Evolutionary conservation across 805 yeast genomes (phyloP), one percentile per base, ranked within the genome.

Genomic region (Spathaspora boniae): DNA sequence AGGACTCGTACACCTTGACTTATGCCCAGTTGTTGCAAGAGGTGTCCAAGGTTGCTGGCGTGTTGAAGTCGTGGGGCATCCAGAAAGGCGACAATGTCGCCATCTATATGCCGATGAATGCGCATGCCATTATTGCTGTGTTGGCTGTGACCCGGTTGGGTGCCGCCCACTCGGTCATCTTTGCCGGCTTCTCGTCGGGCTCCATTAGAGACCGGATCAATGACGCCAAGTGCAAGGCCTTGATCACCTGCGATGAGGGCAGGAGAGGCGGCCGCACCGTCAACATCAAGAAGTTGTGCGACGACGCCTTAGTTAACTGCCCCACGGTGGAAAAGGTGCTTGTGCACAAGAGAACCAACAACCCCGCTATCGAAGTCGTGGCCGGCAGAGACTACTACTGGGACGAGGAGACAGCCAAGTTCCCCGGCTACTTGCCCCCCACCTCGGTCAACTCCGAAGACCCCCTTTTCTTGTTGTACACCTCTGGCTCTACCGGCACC

Each of bases 401-500:
- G 86, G 78, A 80, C 48, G 81, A 73, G 43, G 91, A 82, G 62
- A 56, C 75, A 36, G 67, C 65, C 41, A 82, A 81, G 58, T 78
- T 75, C 57, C 72, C 80, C 37, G 76, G 82, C 29, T 85, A 82
- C 62, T 65, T 63, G 48, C 82, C 93, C n/a, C 83, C 88, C 16
- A 80, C 72, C 31, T 79, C 87, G 17, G 86, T 84, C 40, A 72
- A 72, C 54, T 60, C 89, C n/a, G 94, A 85, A 62, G 89, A 85
- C 60, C 85, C 91, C 31, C 65, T 85, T 52, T 85, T 85, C 64
- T 69, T 85, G 61, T 72, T 85, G 46, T 85, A 85, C 60, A 85
- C 94, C 28, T 83, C 91, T 12, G 95, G 95, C 37, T 82, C 91
- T 16, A 85, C 95, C 9, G 95, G 95, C 44, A 78, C 84, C 43